phyloP scores from a whole-genome alignment of 352 stramenopile species.

The Pythium coloratum region DNA sequence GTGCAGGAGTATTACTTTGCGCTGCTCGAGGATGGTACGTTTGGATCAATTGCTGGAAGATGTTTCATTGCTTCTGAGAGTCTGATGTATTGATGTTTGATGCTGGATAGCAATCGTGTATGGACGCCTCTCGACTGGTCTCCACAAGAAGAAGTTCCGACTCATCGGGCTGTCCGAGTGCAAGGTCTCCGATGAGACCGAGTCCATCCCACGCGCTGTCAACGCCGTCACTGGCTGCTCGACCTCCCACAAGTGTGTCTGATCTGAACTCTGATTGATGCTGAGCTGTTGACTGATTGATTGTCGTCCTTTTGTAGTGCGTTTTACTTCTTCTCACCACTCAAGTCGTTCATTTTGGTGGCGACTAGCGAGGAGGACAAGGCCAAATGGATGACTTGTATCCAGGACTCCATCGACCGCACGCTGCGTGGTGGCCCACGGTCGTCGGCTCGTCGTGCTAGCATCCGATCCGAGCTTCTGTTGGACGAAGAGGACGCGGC shows the following conservation, averaged over 20 bases:
- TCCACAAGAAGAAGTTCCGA: slow-evolving; percentile 85
- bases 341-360: slow-evolving; percentile 87
- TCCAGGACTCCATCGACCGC: slow-evolving; percentile 63
- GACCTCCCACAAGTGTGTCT: slow-evolving; percentile 65
- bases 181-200: slow-evolving; percentile 69
- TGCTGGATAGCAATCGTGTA: slow-evolving; percentile 63
- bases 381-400: slow-evolving; percentile 52
- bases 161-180: slow-evolving; percentile 79
- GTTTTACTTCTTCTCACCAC: slow-evolving; percentile 84
- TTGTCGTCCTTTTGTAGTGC: slow-evolving; percentile 39
- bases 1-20: slow-evolving; percentile 86
- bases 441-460: slow-evolving; percentile 41
- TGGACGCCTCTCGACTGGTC: slow-evolving; percentile 45
- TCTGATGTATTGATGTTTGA: not conserved
- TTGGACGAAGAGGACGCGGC: slow-evolving; percentile 63
- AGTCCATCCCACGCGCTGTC: slow-evolving; percentile 70
- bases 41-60: not conserved
- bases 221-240: slow-evolving; percentile 39
- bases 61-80: not conserved
- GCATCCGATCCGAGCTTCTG: slow-evolving; percentile 59
- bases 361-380: slow-evolving; percentile 68
- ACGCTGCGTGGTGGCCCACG: slow-evolving; percentile 50
- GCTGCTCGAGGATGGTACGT: slow-evolving; percentile 78
- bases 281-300: not conserved
- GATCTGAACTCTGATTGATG: not conserved